phyloP scores from a whole-genome alignment of 1,284 basidiomycete species.

The Heterobasidion occidentale region DNA sequence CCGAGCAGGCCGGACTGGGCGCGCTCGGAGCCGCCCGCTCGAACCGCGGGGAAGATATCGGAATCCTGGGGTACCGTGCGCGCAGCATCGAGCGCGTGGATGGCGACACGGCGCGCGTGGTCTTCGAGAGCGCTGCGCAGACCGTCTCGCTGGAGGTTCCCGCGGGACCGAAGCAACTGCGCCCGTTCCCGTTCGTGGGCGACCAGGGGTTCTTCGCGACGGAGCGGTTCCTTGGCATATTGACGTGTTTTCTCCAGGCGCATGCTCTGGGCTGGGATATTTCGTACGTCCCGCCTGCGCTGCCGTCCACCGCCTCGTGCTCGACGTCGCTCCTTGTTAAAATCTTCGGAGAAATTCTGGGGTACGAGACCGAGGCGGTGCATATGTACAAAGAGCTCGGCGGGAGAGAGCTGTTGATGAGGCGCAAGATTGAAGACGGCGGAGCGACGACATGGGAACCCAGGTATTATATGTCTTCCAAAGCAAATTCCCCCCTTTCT shows the following conservation, averaged over 20 bases:
- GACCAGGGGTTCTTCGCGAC: conserved; percentile 18
- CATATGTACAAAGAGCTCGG: conserved; percentile 64
- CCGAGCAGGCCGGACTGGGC: conserved; percentile 44
- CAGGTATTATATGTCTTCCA: conserved; percentile 28
- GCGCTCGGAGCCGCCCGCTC: conserved; percentile 38
- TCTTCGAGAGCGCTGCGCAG: conserved; percentile 30
- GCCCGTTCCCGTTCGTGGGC: conserved; percentile 3
- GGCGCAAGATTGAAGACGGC: conserved; percentile 37
- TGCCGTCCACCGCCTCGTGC: conserved; percentile 26
- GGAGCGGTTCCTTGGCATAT: conserved; percentile 24
- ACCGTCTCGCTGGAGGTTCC: conserved; percentile 30
- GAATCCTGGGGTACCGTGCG: conserved; percentile 46
- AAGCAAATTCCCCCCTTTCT: background rate
- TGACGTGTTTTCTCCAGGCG: conserved; percentile 26
- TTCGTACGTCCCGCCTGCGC: conserved; percentile 25
- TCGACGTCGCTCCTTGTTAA: conserved; percentile 26
- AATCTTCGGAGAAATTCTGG: conserved; percentile 40
- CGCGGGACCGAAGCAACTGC: conserved; percentile 30
- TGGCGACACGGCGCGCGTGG: conserved; percentile 29
- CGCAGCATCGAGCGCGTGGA: conserved; percentile 31
- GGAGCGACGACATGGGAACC: conserved; percentile 57
- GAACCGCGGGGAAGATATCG: conserved; percentile 31
- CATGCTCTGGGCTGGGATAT: conserved; percentile 29
- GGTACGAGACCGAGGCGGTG: conserved; percentile 49
- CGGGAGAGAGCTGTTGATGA: conserved; percentile 57